Conservation (phyloP, 1,284 basidiomycete species). For the Porodaedalea pini region DNA sequence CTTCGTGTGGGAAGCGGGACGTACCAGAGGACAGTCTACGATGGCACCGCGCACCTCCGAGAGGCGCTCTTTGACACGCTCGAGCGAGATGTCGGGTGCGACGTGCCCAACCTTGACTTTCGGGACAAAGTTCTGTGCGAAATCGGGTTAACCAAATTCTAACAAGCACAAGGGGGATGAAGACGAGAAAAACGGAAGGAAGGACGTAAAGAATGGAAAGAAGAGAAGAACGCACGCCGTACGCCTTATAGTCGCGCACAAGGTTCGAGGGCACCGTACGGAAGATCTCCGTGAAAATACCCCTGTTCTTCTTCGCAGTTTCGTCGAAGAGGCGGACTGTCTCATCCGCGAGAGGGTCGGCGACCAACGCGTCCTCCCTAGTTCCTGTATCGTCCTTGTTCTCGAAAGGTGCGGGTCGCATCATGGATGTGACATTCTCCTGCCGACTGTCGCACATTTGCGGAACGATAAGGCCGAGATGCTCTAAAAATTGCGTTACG, state of each 20-base stretch:
- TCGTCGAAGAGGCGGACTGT: constrained; percentile 62
- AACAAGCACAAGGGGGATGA: background rate
- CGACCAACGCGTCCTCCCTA: constrained; percentile 63
- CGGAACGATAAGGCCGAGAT: constrained; percentile 78
- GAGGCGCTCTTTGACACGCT: constrained; percentile 72
- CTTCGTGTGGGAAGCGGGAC: constrained; percentile 27
- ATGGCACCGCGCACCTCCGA: constrained; percentile 65
- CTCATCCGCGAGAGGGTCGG: constrained; percentile 72
- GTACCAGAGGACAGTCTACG: constrained; percentile 74
- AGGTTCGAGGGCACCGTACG: constrained; percentile 78
- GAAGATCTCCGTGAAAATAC: constrained; percentile 81
- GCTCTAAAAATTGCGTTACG: constrained; percentile 69
- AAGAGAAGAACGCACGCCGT: constrained; percentile 54
- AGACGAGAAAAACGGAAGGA: constrained; percentile 19
- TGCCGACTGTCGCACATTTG: constrained; percentile 42
- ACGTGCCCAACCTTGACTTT: constrained; percentile 83
- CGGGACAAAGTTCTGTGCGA: constrained; percentile 57
- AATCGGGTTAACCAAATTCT: constrained; percentile 10
- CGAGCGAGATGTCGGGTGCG: constrained; percentile 57
- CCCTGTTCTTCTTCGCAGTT: constrained; percentile 77
- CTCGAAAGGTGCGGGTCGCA: constrained; percentile 73
- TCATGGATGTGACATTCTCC: constrained; percentile 55
- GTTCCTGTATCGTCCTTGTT: constrained; percentile 63
- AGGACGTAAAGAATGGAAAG: constrained; percentile 11
- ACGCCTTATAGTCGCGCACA: constrained; percentile 73